Base-by-base conservation (phyloP, 176 grass and related monocot species). In the Canna indica region DNA sequence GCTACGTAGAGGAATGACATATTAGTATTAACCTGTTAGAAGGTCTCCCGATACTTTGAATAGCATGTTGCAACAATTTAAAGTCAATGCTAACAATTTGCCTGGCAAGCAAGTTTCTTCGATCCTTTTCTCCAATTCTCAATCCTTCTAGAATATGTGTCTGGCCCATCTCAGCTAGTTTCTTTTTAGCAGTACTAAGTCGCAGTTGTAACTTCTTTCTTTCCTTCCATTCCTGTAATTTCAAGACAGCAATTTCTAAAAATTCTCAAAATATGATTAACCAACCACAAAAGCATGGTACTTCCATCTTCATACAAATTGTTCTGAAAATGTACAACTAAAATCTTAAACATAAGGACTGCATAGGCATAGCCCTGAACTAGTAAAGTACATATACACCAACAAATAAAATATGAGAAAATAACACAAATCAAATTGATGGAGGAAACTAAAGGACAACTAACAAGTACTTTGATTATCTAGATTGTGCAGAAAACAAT, bases 141-240 rank as follows among this genome's bases (percentile, higher is more conserved):
- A 93, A 85, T 73, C 86, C 94, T 73, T 85, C 84, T 30, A 99
- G 73, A 84, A 99, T 73, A 84, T 99, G 94, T 44, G 57, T 71
- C 34, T 99, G 94, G 26, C 85, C 77, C 74, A 93, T 85, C 78
- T 93, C 94, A 41, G 73, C 56, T 48, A 99, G 70, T 66, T 90
- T 78, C 69, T 90, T 99, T 75, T 99, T 99, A 41, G 86, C 80
- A 75, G 82, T 76, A 79, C 63, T 77, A 38, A 99, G 46, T 16
- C 69, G 82, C 50, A 77, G 86, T 64, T 87, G 86, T 53, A 89
- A 73, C 59, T 81, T 93, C 78, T 88, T 99, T 78, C 73, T 93
- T 78, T 99, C 82, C 63, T 87, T 99, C 94, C 94, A 93, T 79
- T 90, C 89, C 94, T 93, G 82, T 33, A 31, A 73, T 1, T 75